Evolutionary conservation across 257 asterid species (phyloP), one percentile per base, ranked within the genome.

Genomic region (Petrea volubilis): DNA sequence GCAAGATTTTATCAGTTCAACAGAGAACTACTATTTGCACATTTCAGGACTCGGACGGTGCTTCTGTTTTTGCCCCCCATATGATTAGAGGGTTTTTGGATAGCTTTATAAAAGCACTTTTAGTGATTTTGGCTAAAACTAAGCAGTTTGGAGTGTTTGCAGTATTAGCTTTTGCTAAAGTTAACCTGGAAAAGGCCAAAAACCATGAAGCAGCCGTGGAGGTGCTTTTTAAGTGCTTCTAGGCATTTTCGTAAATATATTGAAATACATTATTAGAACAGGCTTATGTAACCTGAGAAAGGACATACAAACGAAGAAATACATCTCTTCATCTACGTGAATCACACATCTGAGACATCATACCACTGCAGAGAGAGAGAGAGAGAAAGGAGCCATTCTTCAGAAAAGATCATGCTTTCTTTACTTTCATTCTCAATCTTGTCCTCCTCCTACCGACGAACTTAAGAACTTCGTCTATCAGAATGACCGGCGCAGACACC

Each of bases 401-500:
- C 28, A n/a, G 7, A 44, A 56, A 28, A 74, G 5, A 23, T 75
- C 56, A 89, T 24, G 78, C 75, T 44, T 71, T 29, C 87, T 89
- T 89, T 1, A 70, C 73, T 76, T 89, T 89, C 24, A 71, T 71
- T 60, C 72, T 78, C 31, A 20, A 51, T 36, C 80, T 76, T 59
- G 71, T 81, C 56, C 86, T 86, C 84, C 87, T 86, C 84, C 97
- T 75, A 9, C 92, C 98, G 63, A 80, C 84, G 75, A 79, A 80
- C 55, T 92, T 92, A 33, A 92, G 96, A 60, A 78, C 71, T 74
- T 92, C 96, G 36, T 92, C 96, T 4, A 87, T 79, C 5, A 86
- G 83, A 64, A 92, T 70, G 7, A 92, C 96, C 0, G 95, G 97
- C 4, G 88, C 89, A 3, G 96, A 89, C 50, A 89, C 74, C 80